phyloP scores from a whole-genome alignment of 352 stramenopile genomes.

The Phytophthora aleatoria region DNA sequence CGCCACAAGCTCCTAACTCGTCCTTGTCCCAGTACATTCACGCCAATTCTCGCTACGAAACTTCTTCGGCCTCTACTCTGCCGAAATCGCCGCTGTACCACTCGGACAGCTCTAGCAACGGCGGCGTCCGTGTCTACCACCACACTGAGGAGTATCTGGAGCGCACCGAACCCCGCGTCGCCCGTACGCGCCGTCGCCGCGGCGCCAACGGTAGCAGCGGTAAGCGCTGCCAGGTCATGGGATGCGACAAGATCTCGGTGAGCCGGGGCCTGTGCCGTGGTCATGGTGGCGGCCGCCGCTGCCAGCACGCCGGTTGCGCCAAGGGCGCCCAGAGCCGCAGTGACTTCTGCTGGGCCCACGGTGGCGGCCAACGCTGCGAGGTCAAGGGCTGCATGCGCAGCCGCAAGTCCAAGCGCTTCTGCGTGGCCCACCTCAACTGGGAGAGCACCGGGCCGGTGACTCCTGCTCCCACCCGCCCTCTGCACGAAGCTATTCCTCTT shows the following conservation, averaged over 20 bases:
- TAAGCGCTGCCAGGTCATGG: slow-evolving; percentile 63
- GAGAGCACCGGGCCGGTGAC: slow-evolving; percentile 23
- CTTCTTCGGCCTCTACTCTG: slow-evolving; percentile 6
- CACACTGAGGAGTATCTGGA: slow-evolving; percentile 17
- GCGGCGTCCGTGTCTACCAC: slow-evolving; percentile 26
- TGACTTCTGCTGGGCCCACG: slow-evolving; percentile 68
- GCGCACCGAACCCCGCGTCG: slow-evolving; percentile 12
- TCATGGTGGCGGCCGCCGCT: slow-evolving; percentile 65
- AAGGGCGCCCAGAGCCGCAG: slow-evolving; percentile 66
- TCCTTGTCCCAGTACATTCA: slow-evolving; percentile 35
- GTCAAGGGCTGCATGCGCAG: slow-evolving; percentile 62
- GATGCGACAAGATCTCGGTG: slow-evolving; percentile 64
- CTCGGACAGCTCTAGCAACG: slow-evolving; percentile 36
- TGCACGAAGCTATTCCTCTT: slow-evolving; percentile 20
- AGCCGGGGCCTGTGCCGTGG: slow-evolving; percentile 62
- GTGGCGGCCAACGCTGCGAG: slow-evolving; percentile 66
- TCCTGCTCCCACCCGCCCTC: slow-evolving; percentile 1
- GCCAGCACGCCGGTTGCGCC: slow-evolving; percentile 48
- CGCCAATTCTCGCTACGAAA: slow-evolving; percentile 37
- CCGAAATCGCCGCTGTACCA: slow-evolving; percentile 34
- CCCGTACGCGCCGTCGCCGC: slow-evolving; percentile 37
- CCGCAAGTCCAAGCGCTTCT: slow-evolving; percentile 70
- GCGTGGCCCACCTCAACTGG: slow-evolving; percentile 59
- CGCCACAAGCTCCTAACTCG: slow-evolving; percentile 13
- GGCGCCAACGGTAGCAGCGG: slow-evolving; percentile 37